Evolutionary conservation across 2,329 filamentous ascomycete species (phyloP).

Genomic region (Colletotrichum paranaense): DNA sequence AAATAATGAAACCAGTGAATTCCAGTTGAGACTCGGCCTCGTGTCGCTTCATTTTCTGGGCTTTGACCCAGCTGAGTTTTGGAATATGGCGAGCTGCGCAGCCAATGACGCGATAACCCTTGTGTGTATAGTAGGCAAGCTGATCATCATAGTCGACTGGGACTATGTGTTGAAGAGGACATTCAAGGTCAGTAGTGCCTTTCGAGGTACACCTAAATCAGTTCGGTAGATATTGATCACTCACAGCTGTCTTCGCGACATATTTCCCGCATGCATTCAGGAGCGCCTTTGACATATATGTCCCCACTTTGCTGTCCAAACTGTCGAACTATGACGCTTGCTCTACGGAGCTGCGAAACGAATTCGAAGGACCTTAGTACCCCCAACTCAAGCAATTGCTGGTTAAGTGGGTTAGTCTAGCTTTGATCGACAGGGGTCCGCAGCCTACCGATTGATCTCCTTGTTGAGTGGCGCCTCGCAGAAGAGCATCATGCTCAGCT

Average conservation of each 20-base stretch:
- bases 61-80: conserved; percentile 92
- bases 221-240: conserved; percentile 47
- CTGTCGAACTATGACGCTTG: conserved; percentile 91
- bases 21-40: conserved; percentile 87
- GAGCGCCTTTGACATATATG: conserved; percentile 95
- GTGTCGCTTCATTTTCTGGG: conserved; percentile 90
- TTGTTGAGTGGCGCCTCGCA: conserved; percentile 38
- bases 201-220: background rate
- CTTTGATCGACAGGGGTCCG: background rate
- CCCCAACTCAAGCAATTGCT: conserved; percentile 82
- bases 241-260: conserved; percentile 84
- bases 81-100: conserved; percentile 90
- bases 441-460: conserved; percentile 43
- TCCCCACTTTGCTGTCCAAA: conserved; percentile 87
- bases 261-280: conserved; percentile 95
- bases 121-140: conserved; percentile 90
- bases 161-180: conserved; percentile 59
- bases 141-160: conserved; percentile 91
- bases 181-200: background rate
- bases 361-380: conserved; percentile 94
- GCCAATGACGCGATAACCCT: conserved; percentile 95
- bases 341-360: conserved; percentile 88
- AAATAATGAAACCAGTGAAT: conserved; percentile 96
- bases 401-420: conserved; percentile 33
- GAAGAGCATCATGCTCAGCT: conserved; percentile 46